Evolutionary conservation across 108 stramenopile genomes (phyloP).

Genomic region (Skeletonema potamos): DNA sequence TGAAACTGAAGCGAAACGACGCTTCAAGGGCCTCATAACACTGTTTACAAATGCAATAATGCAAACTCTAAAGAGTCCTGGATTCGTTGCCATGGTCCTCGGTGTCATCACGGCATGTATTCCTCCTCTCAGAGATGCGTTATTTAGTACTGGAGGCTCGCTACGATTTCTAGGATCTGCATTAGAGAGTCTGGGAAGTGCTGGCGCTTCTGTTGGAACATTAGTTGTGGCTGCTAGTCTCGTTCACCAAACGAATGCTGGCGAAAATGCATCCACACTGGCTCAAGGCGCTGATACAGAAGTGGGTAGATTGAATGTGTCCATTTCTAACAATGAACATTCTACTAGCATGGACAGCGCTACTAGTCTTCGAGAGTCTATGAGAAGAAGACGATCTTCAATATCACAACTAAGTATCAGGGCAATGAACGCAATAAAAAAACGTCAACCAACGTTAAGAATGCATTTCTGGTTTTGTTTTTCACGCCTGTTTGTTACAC

Average conservation of each 20-base stretch:
- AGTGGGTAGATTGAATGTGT: neutral
- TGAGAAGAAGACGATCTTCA: conserved; percentile 24
- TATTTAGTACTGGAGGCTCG: conserved; percentile 59
- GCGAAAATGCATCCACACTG: neutral
- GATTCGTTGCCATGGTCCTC: conserved; percentile 62
- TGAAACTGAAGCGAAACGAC: conserved; percentile 5
- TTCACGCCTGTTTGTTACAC: conserved; percentile 58
- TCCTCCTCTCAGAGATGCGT: conserved; percentile 58
- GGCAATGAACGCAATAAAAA: conserved; percentile 28
- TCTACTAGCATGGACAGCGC: neutral
- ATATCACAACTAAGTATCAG: conserved; percentile 21
- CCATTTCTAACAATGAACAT: neutral
- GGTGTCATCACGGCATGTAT: conserved; percentile 75
- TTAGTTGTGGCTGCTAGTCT: conserved; percentile 68
- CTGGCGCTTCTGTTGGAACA: conserved; percentile 53
- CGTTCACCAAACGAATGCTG: conserved; percentile 30
- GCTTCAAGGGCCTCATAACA: neutral
- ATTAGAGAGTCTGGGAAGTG: conserved; percentile 60
- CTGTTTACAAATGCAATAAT: conserved; percentile 37
- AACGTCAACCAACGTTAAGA: conserved; percentile 31
- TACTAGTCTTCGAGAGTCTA: neutral
- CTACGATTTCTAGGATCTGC: conserved; percentile 70
- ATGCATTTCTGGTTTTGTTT: conserved; percentile 67
- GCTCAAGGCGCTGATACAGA: neutral
- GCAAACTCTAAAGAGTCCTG: conserved; percentile 57